Base-by-base conservation (phyloP, 2,329 filamentous ascomycete genomes). In the Chaetomiaceae sp. region DNA sequence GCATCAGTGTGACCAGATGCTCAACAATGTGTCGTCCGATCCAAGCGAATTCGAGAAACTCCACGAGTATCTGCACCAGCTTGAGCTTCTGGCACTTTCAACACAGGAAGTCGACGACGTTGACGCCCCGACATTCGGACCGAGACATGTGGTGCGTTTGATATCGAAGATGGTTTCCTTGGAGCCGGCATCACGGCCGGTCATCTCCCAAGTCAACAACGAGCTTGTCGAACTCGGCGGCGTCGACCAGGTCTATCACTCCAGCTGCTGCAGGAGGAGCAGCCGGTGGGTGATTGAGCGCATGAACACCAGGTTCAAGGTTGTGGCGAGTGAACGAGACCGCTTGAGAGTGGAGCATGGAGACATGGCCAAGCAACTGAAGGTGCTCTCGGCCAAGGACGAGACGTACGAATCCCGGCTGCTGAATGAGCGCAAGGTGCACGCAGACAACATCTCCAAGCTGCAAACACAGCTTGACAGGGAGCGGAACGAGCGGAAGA, bases 161-260 rank as follows among this genome's bases (percentile, higher is more conserved):
- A 69, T 69, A 3, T 58, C 64, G 15, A 63, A 61, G 25, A 73
- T 75, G 72, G 57, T 72, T 0, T 63, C 67, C 0, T 38, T 61
- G 0, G 65, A 65, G 7, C 69, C 72, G 0, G 62, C 62, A 7
- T 59, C 57, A 15, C 68, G 73, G 3, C 64, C 67, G 0, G 57
- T 66, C 0, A 72, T 70, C 4, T 65, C 68, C 23, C 66, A 71
- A 39, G 66, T 73, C 15, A 70, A 74, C 44, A 65, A 68, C 4
- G 72, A 72, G 45, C 64, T 78, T 3, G 71, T 70, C 1, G 72
- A 71, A 58, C 66, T 78, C 0, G 75, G 75, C 4, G 75, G 75
- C 6, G 65, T 77, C 22, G 71, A 75, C 36, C 75, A 78, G 49
- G 69, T 75, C 5, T 77, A 77, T 56, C 75, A 77, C 56, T 68